A percentile compares a stretch with the other conserved stretches of the same genome.
Evolutionary conservation across 2,329 filamentous ascomycete species (phyloP).

Genomic region (Ilyonectria destructans): DNA sequence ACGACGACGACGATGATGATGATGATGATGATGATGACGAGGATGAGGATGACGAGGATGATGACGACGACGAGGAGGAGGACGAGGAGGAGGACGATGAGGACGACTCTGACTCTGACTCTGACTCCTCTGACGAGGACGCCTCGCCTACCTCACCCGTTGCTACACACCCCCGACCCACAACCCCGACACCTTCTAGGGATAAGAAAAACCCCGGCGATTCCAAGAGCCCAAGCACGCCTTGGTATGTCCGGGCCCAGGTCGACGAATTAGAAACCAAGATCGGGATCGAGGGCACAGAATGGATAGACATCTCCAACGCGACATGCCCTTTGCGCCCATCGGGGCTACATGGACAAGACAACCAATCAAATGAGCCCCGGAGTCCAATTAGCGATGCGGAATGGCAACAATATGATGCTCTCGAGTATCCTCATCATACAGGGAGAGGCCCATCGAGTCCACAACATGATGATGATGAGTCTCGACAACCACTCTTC

Average conservation of each 20-base stretch:
- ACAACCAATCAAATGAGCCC: neutral
- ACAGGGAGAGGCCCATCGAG: neutral
- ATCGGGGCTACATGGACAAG: neutral
- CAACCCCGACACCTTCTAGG: slow-evolving; percentile 36
- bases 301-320: slow-evolving; percentile 4
- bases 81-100: too few relatives aligned
- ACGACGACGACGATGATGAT: neutral
- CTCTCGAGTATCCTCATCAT: neutral
- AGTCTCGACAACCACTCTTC: neutral
- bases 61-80: neutral
- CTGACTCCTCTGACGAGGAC: neutral
- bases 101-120: too few relatives aligned
- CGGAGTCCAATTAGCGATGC: neutral
- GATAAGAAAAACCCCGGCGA: slow-evolving; percentile 31
- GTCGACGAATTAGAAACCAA: slow-evolving; percentile 23
- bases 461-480: neutral
- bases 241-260: slow-evolving; percentile 15
- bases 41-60: neutral
- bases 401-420: neutral
- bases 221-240: slow-evolving; percentile 18
- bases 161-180: slow-evolving; percentile 34
- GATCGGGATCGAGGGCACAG: slow-evolving; percentile 20
- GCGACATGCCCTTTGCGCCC: neutral
- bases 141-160: slow-evolving; percentile 23
- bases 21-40: too few relatives aligned